These are phyloP conservation scores for Saccharomyces kudriavzevii DNA, from an alignment of 805 yeast genomes.

Conservation along the genomic window DNA sequence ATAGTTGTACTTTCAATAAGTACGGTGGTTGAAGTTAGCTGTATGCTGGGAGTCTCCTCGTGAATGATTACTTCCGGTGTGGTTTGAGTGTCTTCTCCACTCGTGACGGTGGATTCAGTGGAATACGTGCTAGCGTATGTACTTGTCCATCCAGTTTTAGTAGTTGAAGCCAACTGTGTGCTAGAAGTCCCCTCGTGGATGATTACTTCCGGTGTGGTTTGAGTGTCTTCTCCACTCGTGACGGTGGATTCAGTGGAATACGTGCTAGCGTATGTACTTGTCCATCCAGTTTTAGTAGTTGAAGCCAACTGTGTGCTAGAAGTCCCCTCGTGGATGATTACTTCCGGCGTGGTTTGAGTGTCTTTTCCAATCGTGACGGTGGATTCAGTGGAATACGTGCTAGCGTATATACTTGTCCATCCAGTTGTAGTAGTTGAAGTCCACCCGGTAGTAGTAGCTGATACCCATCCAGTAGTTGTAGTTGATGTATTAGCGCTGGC, in stretches of 20 bases:
- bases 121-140: slow-evolving; percentile 13
- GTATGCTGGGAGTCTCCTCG: slow-evolving; percentile 9
- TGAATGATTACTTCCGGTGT: slow-evolving; percentile 11
- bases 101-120: slow-evolving; percentile 10
- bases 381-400: slow-evolving; percentile 5
- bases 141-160: slow-evolving; percentile 16
- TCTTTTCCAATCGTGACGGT: background rate
- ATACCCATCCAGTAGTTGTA: slow-evolving; percentile 9
- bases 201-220: slow-evolving; percentile 1
- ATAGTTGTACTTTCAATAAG: slow-evolving; percentile 5
- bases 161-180: slow-evolving; percentile 2
- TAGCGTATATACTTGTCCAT: slow-evolving; percentile 6
- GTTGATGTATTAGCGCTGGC: slow-evolving; percentile 4
- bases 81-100: slow-evolving; percentile 4
- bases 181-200: background rate
- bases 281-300: slow-evolving; percentile 11
- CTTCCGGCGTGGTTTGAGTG: background rate
- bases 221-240: background rate
- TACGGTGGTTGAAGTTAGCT: slow-evolving; percentile 2
- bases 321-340: background rate
- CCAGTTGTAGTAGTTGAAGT: slow-evolving; percentile 10
- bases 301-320: background rate
- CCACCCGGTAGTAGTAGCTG: too few species aligned
- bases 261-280: slow-evolving; percentile 5
- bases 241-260: slow-evolving; percentile 5